Conservation (phyloP, 2,329 filamentous ascomycete species). For the Arthrobotrys sphaeroides region DNA sequence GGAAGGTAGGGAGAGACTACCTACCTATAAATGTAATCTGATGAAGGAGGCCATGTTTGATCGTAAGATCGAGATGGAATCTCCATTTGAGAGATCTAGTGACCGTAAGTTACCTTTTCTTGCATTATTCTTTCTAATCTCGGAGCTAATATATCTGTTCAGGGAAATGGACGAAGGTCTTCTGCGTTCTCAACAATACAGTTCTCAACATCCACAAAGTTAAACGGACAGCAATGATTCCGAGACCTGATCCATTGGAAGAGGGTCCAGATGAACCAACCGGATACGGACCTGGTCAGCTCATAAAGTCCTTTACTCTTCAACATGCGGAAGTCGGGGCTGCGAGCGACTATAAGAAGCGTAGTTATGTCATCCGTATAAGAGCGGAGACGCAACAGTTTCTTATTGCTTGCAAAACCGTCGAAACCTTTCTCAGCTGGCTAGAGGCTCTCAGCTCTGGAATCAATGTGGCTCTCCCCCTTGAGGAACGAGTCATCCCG, state of each 20-base stretch:
- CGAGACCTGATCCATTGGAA: constrained; percentile 41
- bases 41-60: constrained; percentile 69
- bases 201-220: constrained; percentile 72
- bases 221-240: constrained; percentile 62
- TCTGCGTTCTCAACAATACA: constrained; percentile 74
- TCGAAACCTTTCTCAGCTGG: constrained; percentile 75
- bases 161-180: constrained; percentile 72
- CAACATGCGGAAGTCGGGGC: constrained; percentile 79
- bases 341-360: constrained; percentile 76
- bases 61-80: constrained; percentile 73
- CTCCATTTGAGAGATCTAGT: constrained; percentile 71
- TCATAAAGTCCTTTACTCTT: constrained; percentile 75
- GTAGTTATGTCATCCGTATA: constrained; percentile 74
- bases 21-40: constrained; percentile 69
- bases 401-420: constrained; percentile 72
- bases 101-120: constrained; percentile 60
- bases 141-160: not conserved
- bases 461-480: constrained; percentile 74
- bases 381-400: constrained; percentile 79
- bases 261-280: constrained; percentile 52
- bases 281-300: constrained; percentile 61
- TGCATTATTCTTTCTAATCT: not conserved
- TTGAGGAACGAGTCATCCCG: constrained; percentile 75
- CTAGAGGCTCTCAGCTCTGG: constrained; percentile 75
- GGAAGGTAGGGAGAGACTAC: constrained; percentile 65